Percentiles rank a stretch among this genome's conserved stretches.
These are phyloP conservation scores for Musa schizocarpa DNA, from an alignment of 176 grass and related monocot species.

Conservation along the genomic window DNA sequence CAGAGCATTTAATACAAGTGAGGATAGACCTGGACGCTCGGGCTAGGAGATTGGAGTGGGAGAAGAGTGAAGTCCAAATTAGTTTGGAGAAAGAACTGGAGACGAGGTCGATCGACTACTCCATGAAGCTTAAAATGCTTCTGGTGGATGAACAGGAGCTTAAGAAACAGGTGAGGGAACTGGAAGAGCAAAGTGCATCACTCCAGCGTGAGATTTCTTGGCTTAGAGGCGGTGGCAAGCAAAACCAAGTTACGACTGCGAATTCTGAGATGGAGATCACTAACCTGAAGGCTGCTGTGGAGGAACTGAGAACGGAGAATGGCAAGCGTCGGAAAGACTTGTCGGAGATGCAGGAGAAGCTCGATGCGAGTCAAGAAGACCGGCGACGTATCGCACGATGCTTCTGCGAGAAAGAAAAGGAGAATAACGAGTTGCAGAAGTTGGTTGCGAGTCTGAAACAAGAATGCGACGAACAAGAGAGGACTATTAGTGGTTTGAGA, in stretches of 20 bases:
- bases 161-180: conserved; percentile 64
- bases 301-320: conserved; percentile 33
- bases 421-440: conserved; percentile 55
- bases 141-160: conserved; percentile 77
- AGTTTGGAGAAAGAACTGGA: conserved; percentile 58
- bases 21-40: conserved; percentile 38
- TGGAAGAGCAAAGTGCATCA: conserved; percentile 79
- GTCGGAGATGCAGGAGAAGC: conserved; percentile 34
- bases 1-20: conserved; percentile 42
- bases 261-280: conserved; percentile 36
- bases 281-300: conserved; percentile 32
- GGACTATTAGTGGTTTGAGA: conserved; percentile 56
- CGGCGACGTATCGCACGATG: conserved; percentile 32
- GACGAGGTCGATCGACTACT: conserved; percentile 53
- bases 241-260: conserved; percentile 16
- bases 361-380: conserved; percentile 42
- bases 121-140: conserved; percentile 39
- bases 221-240: conserved; percentile 30
- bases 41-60: conserved; percentile 48
- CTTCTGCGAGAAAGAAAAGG: conserved; percentile 60
- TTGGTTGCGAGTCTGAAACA: conserved; percentile 57
- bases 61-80: conserved; percentile 42
- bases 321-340: conserved; percentile 29
- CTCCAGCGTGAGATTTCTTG: conserved; percentile 74
- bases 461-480: conserved; percentile 61